Conservation (phyloP, 2,329 filamentous ascomycete genomes). For the Rhytidhysteron rufulum region DNA sequence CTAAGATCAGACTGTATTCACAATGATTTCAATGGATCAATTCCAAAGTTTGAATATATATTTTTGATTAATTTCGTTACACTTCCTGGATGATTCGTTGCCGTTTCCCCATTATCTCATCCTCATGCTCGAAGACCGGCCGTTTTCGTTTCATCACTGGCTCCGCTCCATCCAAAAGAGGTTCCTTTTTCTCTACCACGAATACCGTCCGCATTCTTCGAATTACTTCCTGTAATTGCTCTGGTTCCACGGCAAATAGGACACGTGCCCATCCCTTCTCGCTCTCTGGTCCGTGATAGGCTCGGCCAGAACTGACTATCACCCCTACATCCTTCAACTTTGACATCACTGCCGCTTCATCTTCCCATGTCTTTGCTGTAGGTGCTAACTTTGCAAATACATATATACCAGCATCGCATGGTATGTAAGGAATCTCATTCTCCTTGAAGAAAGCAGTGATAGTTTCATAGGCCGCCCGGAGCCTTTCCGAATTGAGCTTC, state of each 20-base stretch:
- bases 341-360: conserved; percentile 18
- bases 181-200: too few relatives aligned
- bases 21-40: too few relatives aligned
- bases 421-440: conserved; percentile 16
- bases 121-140: too few relatives aligned
- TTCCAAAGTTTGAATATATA: too few relatives aligned
- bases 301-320: conserved; percentile 12
- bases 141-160: too few relatives aligned
- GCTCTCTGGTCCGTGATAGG: conserved; percentile 21
- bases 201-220: too few relatives aligned
- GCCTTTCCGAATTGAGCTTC: conserved; percentile 18
- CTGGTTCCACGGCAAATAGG: conserved; percentile 20
- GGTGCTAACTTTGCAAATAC: conserved; percentile 19
- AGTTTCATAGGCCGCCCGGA: conserved; percentile 16
- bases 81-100: too few relatives aligned
- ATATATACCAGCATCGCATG: conserved; percentile 24
- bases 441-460: conserved; percentile 13
- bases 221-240: too few relatives aligned
- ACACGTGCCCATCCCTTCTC: conserved; percentile 28
- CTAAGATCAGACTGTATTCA: too few relatives aligned
- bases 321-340: conserved; percentile 17
- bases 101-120: too few relatives aligned
- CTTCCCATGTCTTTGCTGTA: conserved; percentile 7
- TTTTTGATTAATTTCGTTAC: too few relatives aligned
- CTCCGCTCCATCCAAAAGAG: too few relatives aligned